Evolutionary conservation across 2,329 filamentous ascomycete species (phyloP), one percentile per base, ranked within the genome.

Genomic region (Nemania abortiva): DNA sequence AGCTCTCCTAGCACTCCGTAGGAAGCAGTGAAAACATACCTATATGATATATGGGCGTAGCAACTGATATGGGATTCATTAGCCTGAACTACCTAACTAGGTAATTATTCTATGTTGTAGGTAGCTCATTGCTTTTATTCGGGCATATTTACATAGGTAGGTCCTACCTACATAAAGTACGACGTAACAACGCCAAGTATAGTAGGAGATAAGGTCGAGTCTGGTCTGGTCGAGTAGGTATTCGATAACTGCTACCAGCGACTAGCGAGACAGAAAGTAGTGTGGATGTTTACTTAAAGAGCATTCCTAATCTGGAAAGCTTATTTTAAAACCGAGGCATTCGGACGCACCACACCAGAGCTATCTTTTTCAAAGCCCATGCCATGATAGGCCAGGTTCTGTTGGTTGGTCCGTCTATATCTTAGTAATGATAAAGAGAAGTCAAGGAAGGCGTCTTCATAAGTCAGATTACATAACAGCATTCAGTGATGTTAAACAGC

Each of bases 341-440:
- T 37, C 7, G 11, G 34, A 10, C 34, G 34, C 39, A 53, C n/a
- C 55, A 22, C n/a, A 34, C 20, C 31, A 53, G 47, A 42, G 11
- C 37, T 34, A 18, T 15, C 31, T 10, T 42, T 61, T 61, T 39
- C 58, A 61, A 61, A 52, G 3, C 31, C 31, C 39, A 11, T 20
- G 11, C 9, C 31, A 24, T 61, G 47, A 61, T 61, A 61, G 47
- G 47, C 18, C 11, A 3, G 39, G 18, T 9, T 18, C 39, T 42
- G 39, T 15, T 18, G 9, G 5, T 9, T 34, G 1, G 11, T 37
- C 34, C 11, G 7, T 37, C 34, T 37, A 37, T 42, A 18, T 42
- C 11, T 18, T 42, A 18, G 39, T 42, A 42, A 42, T 42, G 15
- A 11, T 6, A 42, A 42, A 18, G 39, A 18, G 5, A 42, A 42